Evolutionary conservation across 805 yeast species (phyloP).

Genomic region (Phaffomyces thermotolerans): DNA sequence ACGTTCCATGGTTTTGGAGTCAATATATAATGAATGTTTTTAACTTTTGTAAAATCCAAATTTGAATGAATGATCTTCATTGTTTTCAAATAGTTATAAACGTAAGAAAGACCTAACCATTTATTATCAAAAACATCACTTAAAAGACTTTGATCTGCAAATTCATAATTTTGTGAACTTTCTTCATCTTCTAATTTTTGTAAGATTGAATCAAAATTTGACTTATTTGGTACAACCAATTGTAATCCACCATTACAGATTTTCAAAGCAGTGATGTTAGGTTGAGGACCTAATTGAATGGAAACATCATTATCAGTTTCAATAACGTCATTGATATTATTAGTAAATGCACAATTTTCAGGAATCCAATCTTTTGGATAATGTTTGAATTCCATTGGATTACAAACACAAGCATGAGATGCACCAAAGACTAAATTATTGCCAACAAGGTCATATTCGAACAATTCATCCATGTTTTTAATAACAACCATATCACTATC

Average conservation of each 20-base stretch:
- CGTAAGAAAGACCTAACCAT: conserved; percentile 47
- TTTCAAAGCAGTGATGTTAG: conserved; percentile 33
- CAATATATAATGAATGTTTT: conserved; percentile 50
- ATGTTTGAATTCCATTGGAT: conserved; percentile 44
- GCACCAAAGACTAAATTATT: conserved; percentile 42
- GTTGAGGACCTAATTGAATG: conserved; percentile 33
- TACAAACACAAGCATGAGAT: conserved; percentile 55
- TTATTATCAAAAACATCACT: conserved; percentile 43
- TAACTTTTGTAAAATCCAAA: conserved; percentile 42
- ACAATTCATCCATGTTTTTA: conserved; percentile 52
- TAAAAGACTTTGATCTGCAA: conserved; percentile 52
- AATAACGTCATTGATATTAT: conserved; percentile 24
- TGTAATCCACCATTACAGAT: conserved; percentile 56
- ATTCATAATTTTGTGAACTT: conserved; percentile 36
- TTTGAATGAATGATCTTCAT: conserved; percentile 36
- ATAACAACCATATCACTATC: conserved; percentile 56
- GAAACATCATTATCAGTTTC: conserved; percentile 5
- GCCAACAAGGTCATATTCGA: conserved; percentile 36
- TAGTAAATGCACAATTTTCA: conserved; percentile 44
- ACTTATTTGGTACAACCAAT: conserved; percentile 38
- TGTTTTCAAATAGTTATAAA: conserved; percentile 52
- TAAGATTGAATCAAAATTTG: conserved; percentile 33
- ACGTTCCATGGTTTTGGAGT: conserved; percentile 57
- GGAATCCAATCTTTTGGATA: conserved; percentile 48
- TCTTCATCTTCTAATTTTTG: conserved; percentile 30